These are phyloP conservation scores for Penicillium nordicum DNA, from an alignment of 2,329 filamentous ascomycete species.

Conservation along the genomic window DNA sequence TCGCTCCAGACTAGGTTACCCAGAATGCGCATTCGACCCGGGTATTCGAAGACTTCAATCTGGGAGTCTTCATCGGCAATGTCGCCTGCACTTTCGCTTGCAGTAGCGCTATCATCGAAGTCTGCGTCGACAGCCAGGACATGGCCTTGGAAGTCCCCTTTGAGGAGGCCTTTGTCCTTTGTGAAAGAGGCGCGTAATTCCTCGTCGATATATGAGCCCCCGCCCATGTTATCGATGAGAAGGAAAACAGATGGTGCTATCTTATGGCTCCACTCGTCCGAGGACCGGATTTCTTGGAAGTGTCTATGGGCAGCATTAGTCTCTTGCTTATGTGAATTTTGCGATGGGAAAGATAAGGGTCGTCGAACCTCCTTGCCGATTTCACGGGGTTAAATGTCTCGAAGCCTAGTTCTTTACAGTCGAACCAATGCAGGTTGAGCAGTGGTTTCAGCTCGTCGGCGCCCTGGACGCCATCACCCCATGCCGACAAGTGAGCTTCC, in stretches of 20 bases:
- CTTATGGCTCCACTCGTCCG: too few relatives aligned
- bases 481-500: too few relatives aligned
- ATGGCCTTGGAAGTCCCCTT: constrained; percentile 13
- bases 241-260: constrained; percentile 4
- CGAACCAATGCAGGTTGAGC: too few relatives aligned
- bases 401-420: too few relatives aligned
- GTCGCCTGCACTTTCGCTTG: not conserved
- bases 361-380: too few relatives aligned
- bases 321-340: too few relatives aligned
- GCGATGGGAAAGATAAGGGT: too few relatives aligned
- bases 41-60: constrained; percentile 7
- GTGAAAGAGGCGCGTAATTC: not conserved
- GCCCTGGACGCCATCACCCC: too few relatives aligned
- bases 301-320: too few relatives aligned
- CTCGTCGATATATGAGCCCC: not conserved
- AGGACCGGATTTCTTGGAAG: too few relatives aligned
- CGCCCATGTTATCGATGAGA: constrained; percentile 2
- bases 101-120: constrained; percentile 3
- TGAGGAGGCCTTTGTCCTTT: constrained; percentile 1
- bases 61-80: not conserved
- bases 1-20: constrained; percentile 26
- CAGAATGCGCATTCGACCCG: constrained; percentile 21
- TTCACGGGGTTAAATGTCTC: too few relatives aligned
- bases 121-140: constrained; percentile 20
- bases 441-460: too few relatives aligned